These are phyloP conservation scores for Ophiognomonia clavigignenti-juglandacearum DNA, from an alignment of 2,329 filamentous ascomycete genomes.

Conservation along the genomic window DNA sequence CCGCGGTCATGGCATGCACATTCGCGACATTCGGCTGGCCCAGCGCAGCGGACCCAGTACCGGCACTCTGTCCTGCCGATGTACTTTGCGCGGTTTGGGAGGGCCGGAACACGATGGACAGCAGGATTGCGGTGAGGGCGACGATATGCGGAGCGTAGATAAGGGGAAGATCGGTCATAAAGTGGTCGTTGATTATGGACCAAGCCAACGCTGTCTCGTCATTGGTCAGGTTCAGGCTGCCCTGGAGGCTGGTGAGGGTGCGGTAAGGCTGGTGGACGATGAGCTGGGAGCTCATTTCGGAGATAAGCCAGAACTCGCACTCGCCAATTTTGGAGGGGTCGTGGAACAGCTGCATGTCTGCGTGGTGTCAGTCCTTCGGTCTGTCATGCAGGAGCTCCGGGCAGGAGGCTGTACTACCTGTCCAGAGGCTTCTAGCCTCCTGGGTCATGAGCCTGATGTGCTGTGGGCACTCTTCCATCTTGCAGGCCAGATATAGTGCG, in stretches of 20 bases:
- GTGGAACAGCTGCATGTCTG: slow-evolving; percentile 33
- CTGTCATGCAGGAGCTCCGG: neutral
- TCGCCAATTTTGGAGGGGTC: slow-evolving; percentile 85
- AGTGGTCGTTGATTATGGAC: slow-evolving; percentile 86
- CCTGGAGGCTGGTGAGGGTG: slow-evolving; percentile 66
- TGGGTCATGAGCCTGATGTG: slow-evolving; percentile 88
- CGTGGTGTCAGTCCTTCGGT: slow-evolving; percentile 6
- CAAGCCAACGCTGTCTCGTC: slow-evolving; percentile 77
- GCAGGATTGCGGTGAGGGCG: slow-evolving; percentile 78
- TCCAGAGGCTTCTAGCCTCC: slow-evolving; percentile 82
- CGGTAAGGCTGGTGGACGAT: slow-evolving; percentile 91
- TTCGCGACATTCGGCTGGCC: slow-evolving; percentile 25
- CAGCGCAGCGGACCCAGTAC: slow-evolving; percentile 17
- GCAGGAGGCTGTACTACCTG: slow-evolving; percentile 38
- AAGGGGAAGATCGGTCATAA: slow-evolving; percentile 85
- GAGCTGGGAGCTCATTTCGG: slow-evolving; percentile 83
- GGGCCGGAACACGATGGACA: slow-evolving; percentile 78
- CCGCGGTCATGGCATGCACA: slow-evolving; percentile 45
- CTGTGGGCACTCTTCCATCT: slow-evolving; percentile 96
- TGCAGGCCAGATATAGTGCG: slow-evolving; percentile 90
- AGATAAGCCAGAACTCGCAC: slow-evolving; percentile 90
- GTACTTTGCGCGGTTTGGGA: slow-evolving; percentile 31
- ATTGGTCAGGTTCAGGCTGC: slow-evolving; percentile 64
- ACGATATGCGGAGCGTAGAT: slow-evolving; percentile 82
- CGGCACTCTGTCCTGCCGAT: slow-evolving; percentile 11